phyloP scores from a whole-genome alignment of 73 alveolate species.

The Symbiodinium natans region DNA sequence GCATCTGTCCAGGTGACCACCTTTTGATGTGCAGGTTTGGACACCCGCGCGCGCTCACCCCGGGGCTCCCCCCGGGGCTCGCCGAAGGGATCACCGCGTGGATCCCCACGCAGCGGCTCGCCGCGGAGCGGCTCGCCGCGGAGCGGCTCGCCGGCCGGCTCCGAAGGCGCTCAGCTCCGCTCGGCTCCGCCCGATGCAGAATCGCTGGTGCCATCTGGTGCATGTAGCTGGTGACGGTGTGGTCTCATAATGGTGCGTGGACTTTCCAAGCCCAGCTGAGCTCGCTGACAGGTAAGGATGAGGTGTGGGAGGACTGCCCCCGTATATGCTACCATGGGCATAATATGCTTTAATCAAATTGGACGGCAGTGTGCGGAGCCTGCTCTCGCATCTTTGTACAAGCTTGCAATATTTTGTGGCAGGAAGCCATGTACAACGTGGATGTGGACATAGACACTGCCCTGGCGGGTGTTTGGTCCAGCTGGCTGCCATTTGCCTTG shows the following conservation, averaged over 20 bases:
- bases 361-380: background rate
- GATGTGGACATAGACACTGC: slow-evolving; percentile 21
- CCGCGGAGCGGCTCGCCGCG: slow-evolving; percentile 13
- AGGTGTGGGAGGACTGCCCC: slow-evolving; percentile 15
- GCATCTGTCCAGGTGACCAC: background rate
- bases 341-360: too few species aligned
- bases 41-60: background rate
- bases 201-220: too few species aligned
- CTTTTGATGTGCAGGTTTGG: background rate
- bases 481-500: background rate
- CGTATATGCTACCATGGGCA: too few species aligned
- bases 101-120: slow-evolving; percentile 15
- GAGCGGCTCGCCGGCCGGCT: slow-evolving; percentile 18
- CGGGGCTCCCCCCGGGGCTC: background rate
- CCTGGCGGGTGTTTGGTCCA: background rate
- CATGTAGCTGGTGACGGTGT: too few species aligned
- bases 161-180: background rate
- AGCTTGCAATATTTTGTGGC: too few species aligned
- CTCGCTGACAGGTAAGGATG: background rate
- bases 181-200: too few species aligned
- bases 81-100: background rate
- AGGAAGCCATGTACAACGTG: slow-evolving; percentile 63
- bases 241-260: background rate
- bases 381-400: background rate
- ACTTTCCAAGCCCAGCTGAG: too few species aligned